Evolutionary conservation across 176 grass and related monocot genomes (phyloP).

Genomic region (Rhynchospora tenuis): DNA sequence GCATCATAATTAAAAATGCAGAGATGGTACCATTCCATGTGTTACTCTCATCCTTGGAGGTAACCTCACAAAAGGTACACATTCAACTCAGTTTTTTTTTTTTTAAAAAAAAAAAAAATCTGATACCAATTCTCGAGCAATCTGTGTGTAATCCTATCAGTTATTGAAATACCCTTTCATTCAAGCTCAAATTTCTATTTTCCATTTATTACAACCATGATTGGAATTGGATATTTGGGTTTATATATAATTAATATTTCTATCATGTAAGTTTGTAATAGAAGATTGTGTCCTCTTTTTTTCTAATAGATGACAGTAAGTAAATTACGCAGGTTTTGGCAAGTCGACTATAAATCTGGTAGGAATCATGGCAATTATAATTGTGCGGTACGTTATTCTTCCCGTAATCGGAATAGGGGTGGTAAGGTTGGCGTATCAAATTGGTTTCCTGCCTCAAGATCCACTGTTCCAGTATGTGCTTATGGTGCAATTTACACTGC

Average conservation of each 20-base stretch:
- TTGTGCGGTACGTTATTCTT: conserved; percentile 46
- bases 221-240: not conserved
- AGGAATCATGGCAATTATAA: conserved; percentile 31
- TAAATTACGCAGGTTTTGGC: conserved; percentile 29
- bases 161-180: not conserved
- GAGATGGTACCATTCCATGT: conserved; percentile 56
- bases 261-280: not conserved
- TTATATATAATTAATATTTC: not conserved
- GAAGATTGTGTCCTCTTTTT: not conserved
- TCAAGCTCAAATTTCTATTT: too few species aligned
- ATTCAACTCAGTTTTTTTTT: not conserved
- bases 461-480: conserved; percentile 56
- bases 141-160: conserved; percentile 11
- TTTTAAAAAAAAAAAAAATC: too few species aligned
- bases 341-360: conserved; percentile 29
- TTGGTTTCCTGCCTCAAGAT: conserved; percentile 51
- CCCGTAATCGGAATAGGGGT: conserved; percentile 38
- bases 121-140: not conserved
- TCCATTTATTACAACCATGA: not conserved
- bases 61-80: conserved; percentile 58
- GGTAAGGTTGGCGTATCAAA: conserved; percentile 28
- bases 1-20: conserved; percentile 2
- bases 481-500: conserved; percentile 65
- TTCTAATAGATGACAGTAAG: not conserved
- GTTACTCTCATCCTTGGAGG: conserved; percentile 56